Evolutionary conservation across 108 stramenopile species (phyloP).

Genomic region (Skeletonema costatum): DNA sequence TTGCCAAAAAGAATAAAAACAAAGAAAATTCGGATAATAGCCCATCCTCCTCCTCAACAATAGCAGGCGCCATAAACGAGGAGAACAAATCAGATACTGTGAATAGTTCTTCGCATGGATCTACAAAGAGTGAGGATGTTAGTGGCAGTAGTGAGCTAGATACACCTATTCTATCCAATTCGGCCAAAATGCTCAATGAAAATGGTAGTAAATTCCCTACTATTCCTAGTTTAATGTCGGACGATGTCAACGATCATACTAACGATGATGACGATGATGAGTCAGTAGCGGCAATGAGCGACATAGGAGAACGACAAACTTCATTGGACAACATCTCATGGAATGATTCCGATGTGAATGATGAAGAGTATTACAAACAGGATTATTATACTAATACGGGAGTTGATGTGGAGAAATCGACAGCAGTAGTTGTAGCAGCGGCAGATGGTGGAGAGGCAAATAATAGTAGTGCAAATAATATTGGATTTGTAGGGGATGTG

Average conservation of each 20-base stretch:
- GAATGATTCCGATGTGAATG: background rate
- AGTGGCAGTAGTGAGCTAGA: background rate
- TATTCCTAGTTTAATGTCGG: background rate
- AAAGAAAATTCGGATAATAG: background rate
- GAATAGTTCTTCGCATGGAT: background rate
- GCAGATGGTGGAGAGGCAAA: background rate
- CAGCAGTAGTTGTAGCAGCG: background rate
- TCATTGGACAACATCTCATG: background rate
- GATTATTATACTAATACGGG: background rate
- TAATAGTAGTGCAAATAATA: background rate
- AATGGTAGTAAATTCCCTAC: slow-evolving; percentile 32
- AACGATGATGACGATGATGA: slow-evolving; percentile 4
- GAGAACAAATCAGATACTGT: no score
- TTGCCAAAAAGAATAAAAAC: background rate
- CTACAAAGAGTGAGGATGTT: background rate
- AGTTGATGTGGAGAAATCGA: background rate
- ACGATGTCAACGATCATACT: background rate
- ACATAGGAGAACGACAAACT: background rate
- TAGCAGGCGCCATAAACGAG: no score
- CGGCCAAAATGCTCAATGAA: background rate
- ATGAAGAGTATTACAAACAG: slow-evolving; percentile 1
- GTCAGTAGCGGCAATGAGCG: background rate
- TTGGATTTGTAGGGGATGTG: no score
- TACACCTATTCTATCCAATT: background rate
- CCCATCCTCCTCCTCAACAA: no score